Base-by-base conservation (phyloP, 2,329 filamentous ascomycete species). In the Verticillium zaregamsianum region DNA sequence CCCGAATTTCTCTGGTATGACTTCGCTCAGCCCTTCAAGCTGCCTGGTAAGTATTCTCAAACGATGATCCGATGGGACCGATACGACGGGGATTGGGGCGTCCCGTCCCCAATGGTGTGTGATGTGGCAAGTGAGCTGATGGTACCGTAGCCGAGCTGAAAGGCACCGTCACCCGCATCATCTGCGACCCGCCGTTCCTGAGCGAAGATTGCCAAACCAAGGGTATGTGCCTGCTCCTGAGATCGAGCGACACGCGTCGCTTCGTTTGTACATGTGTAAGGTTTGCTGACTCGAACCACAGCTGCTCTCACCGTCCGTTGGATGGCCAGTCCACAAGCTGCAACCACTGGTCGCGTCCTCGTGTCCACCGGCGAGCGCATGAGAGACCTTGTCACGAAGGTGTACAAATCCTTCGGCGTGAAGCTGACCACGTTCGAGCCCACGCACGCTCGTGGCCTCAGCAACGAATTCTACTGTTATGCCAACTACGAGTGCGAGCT, bases 121-220 rank as follows among this genome's bases (percentile, higher is more conserved):
- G 31, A 31, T 5, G 33, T n/a, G 33, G 28, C 54, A 12, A 54
- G 17, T 8, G 25, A 20, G 28, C 20, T 56, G 33, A 58, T 55
- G 15, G 23, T 25, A 25, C 32, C 37, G 25, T 6, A 83, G 80
- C 72, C 14, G 73, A 82, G 37, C 73, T 93, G 39, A 91, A 89
- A 70, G 85, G 84, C 23, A 78, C 75, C 23, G 84, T 89, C 56
- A 88, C 92, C 73, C 82, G 86, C 60, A 82, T 94, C 63, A 88
- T 93, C 60, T 85, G 84, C 67, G 91, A 95, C 70, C 91, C 91
- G 9, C 91, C 91, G 0, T 94, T 94, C 72, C 79, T 94, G 39
- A 92, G 86, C 72, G 84, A 90, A 64, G 90, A 94, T 70, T 94
- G 91, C 71, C 90, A 94, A 72, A 92, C 90, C 0, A 93, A 92